These are phyloP conservation scores for Aspergillus costaricaensis DNA, from an alignment of 2,329 filamentous ascomycete genomes.

Conservation along the genomic window DNA sequence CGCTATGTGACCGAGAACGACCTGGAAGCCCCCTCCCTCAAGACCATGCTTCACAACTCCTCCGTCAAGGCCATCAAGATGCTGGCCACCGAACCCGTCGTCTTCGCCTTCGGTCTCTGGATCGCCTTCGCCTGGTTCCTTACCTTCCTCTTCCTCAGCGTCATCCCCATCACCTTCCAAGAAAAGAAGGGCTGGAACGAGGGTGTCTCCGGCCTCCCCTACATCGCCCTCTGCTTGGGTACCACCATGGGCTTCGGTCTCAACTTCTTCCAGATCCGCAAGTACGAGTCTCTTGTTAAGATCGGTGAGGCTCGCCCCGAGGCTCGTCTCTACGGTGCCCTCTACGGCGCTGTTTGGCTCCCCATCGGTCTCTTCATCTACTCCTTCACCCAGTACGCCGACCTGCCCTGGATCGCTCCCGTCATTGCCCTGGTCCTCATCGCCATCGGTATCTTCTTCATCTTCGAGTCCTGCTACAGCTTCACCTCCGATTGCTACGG, in stretches of 20 bases:
- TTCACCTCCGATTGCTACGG: conserved; percentile 58
- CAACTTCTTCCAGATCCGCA: conserved; percentile 55
- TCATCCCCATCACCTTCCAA: conserved; percentile 53
- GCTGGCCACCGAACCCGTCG: conserved; percentile 53
- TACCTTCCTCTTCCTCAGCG: conserved; percentile 56
- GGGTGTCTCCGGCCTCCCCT: conserved; percentile 53
- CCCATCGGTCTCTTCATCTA: conserved; percentile 56
- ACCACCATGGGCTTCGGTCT: conserved; percentile 52
- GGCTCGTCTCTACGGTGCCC: conserved; percentile 52
- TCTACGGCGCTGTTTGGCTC: conserved; percentile 51
- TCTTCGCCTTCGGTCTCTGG: conserved; percentile 55
- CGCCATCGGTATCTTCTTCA: conserved; percentile 57
- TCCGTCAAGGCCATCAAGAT: conserved; percentile 56
- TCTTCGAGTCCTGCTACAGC: conserved; percentile 45
- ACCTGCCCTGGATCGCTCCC: conserved; percentile 53
- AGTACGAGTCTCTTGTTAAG: conserved; percentile 49
- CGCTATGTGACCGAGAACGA: conserved; percentile 55
- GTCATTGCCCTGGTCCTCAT: conserved; percentile 54
- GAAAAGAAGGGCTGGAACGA: conserved; percentile 57
- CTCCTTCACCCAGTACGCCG: conserved; percentile 55
- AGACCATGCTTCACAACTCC: conserved; percentile 44
- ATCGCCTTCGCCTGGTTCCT: conserved; percentile 57
- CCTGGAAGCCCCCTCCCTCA: conserved; percentile 52
- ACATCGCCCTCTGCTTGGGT: conserved; percentile 54
- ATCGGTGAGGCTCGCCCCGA: conserved; percentile 44